Conservation (phyloP, 192 early-diverging fungal species). For the Jimgerdemannia lactiflua region DNA sequence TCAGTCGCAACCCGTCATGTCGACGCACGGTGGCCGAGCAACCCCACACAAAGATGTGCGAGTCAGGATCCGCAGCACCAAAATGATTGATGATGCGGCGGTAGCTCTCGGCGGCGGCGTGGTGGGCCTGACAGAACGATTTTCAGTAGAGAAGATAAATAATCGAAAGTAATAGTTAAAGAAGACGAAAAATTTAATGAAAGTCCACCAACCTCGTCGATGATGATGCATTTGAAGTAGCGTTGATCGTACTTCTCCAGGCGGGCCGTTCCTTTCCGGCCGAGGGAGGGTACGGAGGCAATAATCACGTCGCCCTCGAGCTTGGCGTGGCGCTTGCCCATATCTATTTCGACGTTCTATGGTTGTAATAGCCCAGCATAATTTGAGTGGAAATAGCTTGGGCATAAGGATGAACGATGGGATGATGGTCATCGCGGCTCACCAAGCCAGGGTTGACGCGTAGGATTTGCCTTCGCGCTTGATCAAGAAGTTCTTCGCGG, state of each 20-base stretch:
- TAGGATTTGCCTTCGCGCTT: conserved; percentile 71
- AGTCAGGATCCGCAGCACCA: conserved; percentile 34
- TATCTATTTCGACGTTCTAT: conserved; percentile 61
- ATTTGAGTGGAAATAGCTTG: background rate
- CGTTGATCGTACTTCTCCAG: conserved; percentile 66
- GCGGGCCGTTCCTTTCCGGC: conserved; percentile 40
- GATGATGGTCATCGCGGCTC: background rate
- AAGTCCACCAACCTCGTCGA: conserved; percentile 63
- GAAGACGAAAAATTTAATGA: background rate
- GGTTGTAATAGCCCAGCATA: background rate
- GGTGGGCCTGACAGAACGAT: conserved; percentile 67
- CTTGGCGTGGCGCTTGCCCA: conserved; percentile 57
- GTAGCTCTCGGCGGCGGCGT: conserved; percentile 81
- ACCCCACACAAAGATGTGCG: conserved; percentile 79
- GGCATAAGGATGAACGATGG: background rate
- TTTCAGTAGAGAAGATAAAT: background rate
- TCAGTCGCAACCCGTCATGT: conserved; percentile 75
- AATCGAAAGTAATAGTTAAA: conserved; percentile 2
- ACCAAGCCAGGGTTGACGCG: conserved; percentile 58
- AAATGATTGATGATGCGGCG: conserved; percentile 72
- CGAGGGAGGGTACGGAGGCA: conserved; percentile 76
- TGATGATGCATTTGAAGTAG: conserved; percentile 85
- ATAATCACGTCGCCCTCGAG: conserved; percentile 67
- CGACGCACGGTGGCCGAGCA: conserved; percentile 90
- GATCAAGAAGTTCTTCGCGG: conserved; percentile 81